Conservation (phyloP, 805 yeast species). For the Monosporozyma unispora region DNA sequence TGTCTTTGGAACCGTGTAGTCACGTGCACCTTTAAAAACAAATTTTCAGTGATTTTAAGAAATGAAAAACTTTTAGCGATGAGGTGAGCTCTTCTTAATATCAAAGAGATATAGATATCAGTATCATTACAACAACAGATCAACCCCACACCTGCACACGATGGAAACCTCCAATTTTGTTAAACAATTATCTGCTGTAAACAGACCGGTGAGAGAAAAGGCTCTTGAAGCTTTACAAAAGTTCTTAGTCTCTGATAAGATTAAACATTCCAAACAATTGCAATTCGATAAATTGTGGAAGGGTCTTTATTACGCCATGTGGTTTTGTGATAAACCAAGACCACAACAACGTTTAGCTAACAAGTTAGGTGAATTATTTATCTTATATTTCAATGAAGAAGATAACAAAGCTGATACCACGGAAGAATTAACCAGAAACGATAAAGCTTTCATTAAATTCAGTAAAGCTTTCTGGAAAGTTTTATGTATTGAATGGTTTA, state of each 20-base stretch:
- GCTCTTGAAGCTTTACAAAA: constrained; percentile 59
- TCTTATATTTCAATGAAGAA: constrained; percentile 19
- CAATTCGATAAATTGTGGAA: constrained; percentile 87
- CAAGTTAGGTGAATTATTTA: constrained; percentile 47
- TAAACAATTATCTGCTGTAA: constrained; percentile 76
- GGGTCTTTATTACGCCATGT: constrained; percentile 91
- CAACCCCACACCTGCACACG: neutral
- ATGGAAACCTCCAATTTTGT: constrained; percentile 48
- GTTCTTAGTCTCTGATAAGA: constrained; percentile 40
- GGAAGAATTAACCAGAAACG: constrained; percentile 15
- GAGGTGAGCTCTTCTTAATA: constrained; percentile 3
- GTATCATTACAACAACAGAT: neutral
- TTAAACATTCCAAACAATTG: constrained; percentile 34
- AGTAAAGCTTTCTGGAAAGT: constrained; percentile 74
- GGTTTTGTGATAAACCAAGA: constrained; percentile 90
- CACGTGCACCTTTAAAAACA: neutral
- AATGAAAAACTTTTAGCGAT: constrained; percentile 6
- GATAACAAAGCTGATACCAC: constrained; percentile 20
- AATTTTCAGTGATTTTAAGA: neutral
- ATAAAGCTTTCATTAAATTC: constrained; percentile 40
- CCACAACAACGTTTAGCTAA: constrained; percentile 83
- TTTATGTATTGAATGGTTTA: constrained; percentile 72
- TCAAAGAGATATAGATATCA: neutral
- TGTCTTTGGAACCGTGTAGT: neutral
- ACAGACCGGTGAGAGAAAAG: constrained; percentile 58